phyloP scores from a whole-genome alignment of 2,329 filamentous ascomycete genomes.

The Curvularia hawaiiensis region DNA sequence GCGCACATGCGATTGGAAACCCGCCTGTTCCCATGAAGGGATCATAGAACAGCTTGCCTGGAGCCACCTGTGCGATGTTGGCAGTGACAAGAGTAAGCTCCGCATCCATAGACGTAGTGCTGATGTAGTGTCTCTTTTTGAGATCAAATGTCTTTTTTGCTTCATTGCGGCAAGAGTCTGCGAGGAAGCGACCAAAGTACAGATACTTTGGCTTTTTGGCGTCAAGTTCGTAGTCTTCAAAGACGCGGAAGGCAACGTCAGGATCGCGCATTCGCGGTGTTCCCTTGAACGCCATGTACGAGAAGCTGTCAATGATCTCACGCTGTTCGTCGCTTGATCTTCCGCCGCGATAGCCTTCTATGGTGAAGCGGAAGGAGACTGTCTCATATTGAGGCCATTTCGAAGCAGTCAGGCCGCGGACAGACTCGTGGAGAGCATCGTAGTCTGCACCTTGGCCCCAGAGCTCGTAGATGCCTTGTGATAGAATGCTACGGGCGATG shows the following conservation, averaged over 20 bases:
- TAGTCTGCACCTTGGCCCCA: constrained; percentile 79
- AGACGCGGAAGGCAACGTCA: constrained; percentile 76
- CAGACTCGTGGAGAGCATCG: constrained; percentile 68
- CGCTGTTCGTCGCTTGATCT: constrained; percentile 67
- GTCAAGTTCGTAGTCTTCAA: constrained; percentile 75
- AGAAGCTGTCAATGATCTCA: constrained; percentile 81
- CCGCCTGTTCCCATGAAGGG: constrained; percentile 96
- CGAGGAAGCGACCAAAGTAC: constrained; percentile 76
- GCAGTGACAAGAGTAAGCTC: constrained; percentile 90
- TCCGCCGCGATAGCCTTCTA: constrained; percentile 83
- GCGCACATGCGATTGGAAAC: constrained; percentile 86
- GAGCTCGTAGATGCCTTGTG: constrained; percentile 83
- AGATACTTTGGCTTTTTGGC: constrained; percentile 61
- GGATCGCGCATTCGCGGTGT: constrained; percentile 73
- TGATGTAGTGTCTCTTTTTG: constrained; percentile 93
- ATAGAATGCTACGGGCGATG: constrained; percentile 77
- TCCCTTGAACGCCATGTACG: constrained; percentile 77
- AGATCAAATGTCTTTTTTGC: constrained; percentile 78
- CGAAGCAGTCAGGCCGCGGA: constrained; percentile 63
- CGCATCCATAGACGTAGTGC: constrained; percentile 96
- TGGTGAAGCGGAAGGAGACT: constrained; percentile 78
- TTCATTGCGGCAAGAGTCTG: constrained; percentile 66
- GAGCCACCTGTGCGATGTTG: constrained; percentile 82
- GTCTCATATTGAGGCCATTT: constrained; percentile 70
- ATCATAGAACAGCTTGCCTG: constrained; percentile 88